Evolutionary conservation across 768 basidiomycete genomes (phyloP), one percentile per base, ranked within the genome.

Genomic region (Rhodotorula diobovata): DNA sequence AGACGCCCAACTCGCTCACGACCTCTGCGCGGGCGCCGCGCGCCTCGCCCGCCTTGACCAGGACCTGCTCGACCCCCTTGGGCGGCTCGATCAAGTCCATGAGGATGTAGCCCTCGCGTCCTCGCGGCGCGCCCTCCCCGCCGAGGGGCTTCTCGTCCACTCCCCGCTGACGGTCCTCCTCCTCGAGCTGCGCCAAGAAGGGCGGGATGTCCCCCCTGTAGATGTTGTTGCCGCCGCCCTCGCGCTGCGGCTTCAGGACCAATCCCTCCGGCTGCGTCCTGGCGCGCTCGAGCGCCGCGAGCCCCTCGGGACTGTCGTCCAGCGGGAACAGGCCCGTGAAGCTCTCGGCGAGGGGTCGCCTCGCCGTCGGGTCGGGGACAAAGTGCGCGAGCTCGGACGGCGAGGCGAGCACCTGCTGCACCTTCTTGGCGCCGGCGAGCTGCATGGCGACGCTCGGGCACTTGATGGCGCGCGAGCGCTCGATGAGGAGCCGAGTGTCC

Each of bases 151-250:
- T 70, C 39, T 23, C 2, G 30, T 35, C 21, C 41, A 18, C 41
- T 43, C 41, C 41, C 41, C 41, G 41, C 39, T 14, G 39, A 7
- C 39, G 39, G 48, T 78, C 74, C 63, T 82, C 78, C 3, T 76
- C 79, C 0, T 85, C 85, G 6, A 97, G 82, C 12, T 77, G 77
- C 23, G 88, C 86, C 5, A 99, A 82, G 80, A 92, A 93, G 0
- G 82, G 73, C 0, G 90, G 90, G 60, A 97, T 95, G 59, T 87
- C 87, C 6, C 82, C 82, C 70, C 90, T 89, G 81, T 97, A 98
- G 35, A 98, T 85, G 76, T 99, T 99, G 77, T 97, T 96, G 15
- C 95, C 95, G 1, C 95, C 95, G 4, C 95, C 95, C 82, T 99
- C 95, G n/a, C 94, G 85, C 79, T 98, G 95, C 0, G 95, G 95